Conservation (phyloP, 495 filamentous ascomycete species). For the Annulohypoxylon nitens region DNA sequence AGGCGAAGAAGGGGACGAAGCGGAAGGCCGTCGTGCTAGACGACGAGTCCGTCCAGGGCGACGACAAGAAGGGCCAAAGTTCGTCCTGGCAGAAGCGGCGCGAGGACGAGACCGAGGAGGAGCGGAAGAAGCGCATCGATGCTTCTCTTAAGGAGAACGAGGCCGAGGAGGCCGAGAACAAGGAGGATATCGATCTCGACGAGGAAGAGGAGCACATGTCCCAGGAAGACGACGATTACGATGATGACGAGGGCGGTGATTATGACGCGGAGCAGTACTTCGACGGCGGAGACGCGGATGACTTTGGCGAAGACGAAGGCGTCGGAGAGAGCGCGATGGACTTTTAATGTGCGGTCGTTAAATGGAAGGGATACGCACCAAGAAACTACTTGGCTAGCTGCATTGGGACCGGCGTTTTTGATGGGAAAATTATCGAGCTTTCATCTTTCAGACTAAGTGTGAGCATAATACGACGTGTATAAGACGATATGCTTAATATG, state of each 20-base stretch:
- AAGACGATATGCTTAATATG: neutral
- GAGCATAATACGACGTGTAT: neutral
- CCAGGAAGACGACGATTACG: slow-evolving; percentile 60
- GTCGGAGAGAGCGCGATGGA: slow-evolving; percentile 59
- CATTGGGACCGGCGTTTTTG: slow-evolving; percentile 36
- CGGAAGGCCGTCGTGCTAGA: slow-evolving; percentile 38
- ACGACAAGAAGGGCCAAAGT: slow-evolving; percentile 42
- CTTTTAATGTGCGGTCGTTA: slow-evolving; percentile 19
- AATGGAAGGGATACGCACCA: neutral
- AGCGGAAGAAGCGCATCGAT: slow-evolving; percentile 55
- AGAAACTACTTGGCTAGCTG: slow-evolving; percentile 4
- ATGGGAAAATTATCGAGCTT: neutral
- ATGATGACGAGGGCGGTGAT: slow-evolving; percentile 64
- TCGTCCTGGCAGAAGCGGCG: slow-evolving; percentile 42
- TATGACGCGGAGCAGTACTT: slow-evolving; percentile 70
- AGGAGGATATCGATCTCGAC: slow-evolving; percentile 51
- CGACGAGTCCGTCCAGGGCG: slow-evolving; percentile 32
- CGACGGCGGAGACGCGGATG: slow-evolving; percentile 63
- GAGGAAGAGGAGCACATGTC: slow-evolving; percentile 61
- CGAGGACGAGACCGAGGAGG: slow-evolving; percentile 57
- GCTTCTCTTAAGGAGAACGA: slow-evolving; percentile 53
- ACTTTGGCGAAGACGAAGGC: slow-evolving; percentile 59
- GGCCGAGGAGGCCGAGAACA: slow-evolving; percentile 57
- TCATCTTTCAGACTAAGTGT: neutral
- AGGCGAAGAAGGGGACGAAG: slow-evolving; percentile 20